Evolutionary conservation across 2,329 filamentous ascomycete genomes (phyloP).

Genomic region (Sporothrix protearum): DNA sequence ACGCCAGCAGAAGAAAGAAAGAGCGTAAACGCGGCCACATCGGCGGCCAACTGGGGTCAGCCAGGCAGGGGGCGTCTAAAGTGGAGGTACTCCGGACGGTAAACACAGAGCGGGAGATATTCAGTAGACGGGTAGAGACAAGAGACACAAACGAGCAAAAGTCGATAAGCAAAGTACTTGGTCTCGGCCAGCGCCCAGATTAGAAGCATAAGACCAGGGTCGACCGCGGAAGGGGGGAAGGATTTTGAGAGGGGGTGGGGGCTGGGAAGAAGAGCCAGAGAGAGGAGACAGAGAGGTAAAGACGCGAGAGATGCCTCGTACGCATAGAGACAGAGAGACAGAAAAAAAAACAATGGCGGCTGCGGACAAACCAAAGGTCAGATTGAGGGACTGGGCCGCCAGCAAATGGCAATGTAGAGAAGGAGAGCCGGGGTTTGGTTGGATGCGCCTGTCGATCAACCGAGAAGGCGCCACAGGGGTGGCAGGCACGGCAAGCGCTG

Average conservation of each 20-base stretch:
- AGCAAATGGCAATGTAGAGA: conserved; percentile 20
- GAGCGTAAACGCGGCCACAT: conserved; percentile 10
- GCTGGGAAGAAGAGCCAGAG: background rate
- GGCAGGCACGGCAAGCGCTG: conserved; percentile 4
- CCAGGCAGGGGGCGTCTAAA: conserved; percentile 16
- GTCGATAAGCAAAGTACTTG: background rate
- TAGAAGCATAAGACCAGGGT: conserved; percentile 19
- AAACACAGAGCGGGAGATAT: background rate
- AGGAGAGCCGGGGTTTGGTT: conserved; percentile 20
- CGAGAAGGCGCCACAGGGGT: conserved; percentile 5
- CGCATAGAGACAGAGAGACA: no score
- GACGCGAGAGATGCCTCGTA: no score
- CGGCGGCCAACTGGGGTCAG: conserved; percentile 14
- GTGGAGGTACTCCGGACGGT: background rate
- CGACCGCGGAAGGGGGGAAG: background rate
- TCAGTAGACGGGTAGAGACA: background rate
- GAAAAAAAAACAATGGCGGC: background rate
- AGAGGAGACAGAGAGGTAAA: background rate
- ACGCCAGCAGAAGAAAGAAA: conserved; percentile 2
- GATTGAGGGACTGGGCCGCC: background rate
- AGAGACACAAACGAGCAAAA: background rate
- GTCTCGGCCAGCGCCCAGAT: background rate
- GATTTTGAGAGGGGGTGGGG: background rate
- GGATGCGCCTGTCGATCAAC: conserved; percentile 26
- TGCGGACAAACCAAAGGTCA: conserved; percentile 1